Evolutionary conservation across 306 rosid genomes (phyloP), one percentile per base, ranked within the genome.

Genomic region (Abrus pulchellus): DNA sequence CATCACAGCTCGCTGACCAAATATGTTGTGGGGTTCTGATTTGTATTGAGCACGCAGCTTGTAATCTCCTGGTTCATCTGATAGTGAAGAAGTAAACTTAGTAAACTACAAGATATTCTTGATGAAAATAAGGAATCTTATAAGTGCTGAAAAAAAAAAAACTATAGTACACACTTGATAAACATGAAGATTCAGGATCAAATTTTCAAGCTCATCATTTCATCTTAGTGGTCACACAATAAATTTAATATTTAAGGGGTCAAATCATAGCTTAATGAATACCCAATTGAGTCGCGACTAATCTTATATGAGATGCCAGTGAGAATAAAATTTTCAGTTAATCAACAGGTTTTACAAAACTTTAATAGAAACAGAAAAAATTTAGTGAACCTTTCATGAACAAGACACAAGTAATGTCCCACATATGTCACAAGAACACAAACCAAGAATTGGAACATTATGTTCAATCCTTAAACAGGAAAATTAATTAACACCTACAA

Each of bases 1-100:
- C 85, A 79, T 75, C 45, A 88, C 90, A 10, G 88, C 92, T 33
- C 93, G 89, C 80, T 81, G 86, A 65, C 92, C 93, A 79, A 68
- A 87, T 57, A 75, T 78, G 75, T 86, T 90, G 72, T 82, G 88
- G 53, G 92, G 94, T 70, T 91, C 97, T 54, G 79, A 75, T 8
- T 76, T 67, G 77, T 81, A 48, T 75, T 80, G 85, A 71, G 69
- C 3, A 33, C 80, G 85, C 5, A 62, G 76, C 66, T 83, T 83
- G 41, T 44, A 38, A 83, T 78, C 74, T 28, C 71, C 80, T 2
- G 85, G 84, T 49, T 92, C 97, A 54, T 84, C 92, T 91, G 85
- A 83, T 69, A 88, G 13, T 70, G 86, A 64, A 83, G 81, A 83
- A 75, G 81, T 40, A 57, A 78, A 87, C 44, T 73, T 55, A 57